Conservation (phyloP, 2,329 filamentous ascomycete genomes). For the Rutstroemia sp. region DNA sequence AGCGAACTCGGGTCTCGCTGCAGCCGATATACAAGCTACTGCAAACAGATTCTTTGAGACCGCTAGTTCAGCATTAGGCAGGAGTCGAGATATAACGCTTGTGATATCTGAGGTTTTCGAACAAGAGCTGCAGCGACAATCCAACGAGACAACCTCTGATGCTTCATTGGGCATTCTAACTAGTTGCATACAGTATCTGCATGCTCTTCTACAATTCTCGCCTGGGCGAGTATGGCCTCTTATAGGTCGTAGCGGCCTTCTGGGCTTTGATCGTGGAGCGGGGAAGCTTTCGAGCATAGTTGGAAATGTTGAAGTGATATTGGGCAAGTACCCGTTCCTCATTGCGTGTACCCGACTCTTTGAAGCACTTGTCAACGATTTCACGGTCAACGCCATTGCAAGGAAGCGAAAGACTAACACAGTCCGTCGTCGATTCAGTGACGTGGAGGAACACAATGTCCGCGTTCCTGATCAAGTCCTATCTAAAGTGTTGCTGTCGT, state of each 20-base stretch:
- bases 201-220: conserved; percentile 61
- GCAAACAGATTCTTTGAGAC: conserved; percentile 43
- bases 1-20: conserved; percentile 10
- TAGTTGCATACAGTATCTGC: conserved; percentile 73
- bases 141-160: conserved; percentile 34
- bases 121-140: conserved; percentile 44
- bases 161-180: conserved; percentile 52
- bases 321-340: conserved; percentile 71
- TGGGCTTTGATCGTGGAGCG: conserved; percentile 66
- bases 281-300: conserved; percentile 73
- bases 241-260: conserved; percentile 70
- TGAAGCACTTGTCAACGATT: conserved; percentile 66
- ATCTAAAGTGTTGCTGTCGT: conserved; percentile 61
- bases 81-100: conserved; percentile 66
- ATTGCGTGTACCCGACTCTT: conserved; percentile 68
- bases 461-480: conserved; percentile 74
- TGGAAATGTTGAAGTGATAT: conserved; percentile 72
- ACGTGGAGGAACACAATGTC: conserved; percentile 50
- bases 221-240: conserved; percentile 88
- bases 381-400: conserved; percentile 60
- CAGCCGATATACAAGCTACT: conserved; percentile 36
- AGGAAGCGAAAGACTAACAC: conserved; percentile 50
- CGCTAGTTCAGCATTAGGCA: conserved; percentile 46
- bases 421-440: conserved; percentile 38
- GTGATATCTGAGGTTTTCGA: conserved; percentile 85